These are phyloP conservation scores for Sorghum bicolor DNA, from an alignment of 176 grass and related monocot genomes.

Conservation along the genomic window Sorghum_bicolor_NCBIv3 NC_012879.2:42297501-42298000, in stretches of 20 bases:
- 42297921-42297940: slow-evolving; percentile 61
- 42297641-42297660: slow-evolving; percentile 12
- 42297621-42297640: neutral
- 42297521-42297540: slow-evolving; percentile 45
- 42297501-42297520: slow-evolving; percentile 51
- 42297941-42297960: slow-evolving; percentile 44
- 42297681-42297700: slow-evolving; percentile 10
- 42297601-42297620: slow-evolving; percentile 83
- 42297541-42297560: slow-evolving; percentile 64
- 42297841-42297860: slow-evolving; percentile 73
- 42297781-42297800: slow-evolving; percentile 15
- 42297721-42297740: slow-evolving; percentile 65
- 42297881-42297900: slow-evolving; percentile 78
- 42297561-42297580: slow-evolving; percentile 97
- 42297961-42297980: neutral
- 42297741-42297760: slow-evolving; percentile 96
- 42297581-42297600: slow-evolving; percentile 83
- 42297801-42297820: slow-evolving; percentile 23
- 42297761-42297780: slow-evolving; percentile 38
- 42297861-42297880: slow-evolving; percentile 90
- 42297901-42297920: slow-evolving; percentile 90
- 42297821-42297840: slow-evolving; percentile 52
- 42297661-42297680: neutral
- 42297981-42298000: neutral
- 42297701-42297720: slow-evolving; percentile 82